phyloP scores from a whole-genome alignment of 805 yeast genomes.

The Kregervanrija delftensis region DNA sequence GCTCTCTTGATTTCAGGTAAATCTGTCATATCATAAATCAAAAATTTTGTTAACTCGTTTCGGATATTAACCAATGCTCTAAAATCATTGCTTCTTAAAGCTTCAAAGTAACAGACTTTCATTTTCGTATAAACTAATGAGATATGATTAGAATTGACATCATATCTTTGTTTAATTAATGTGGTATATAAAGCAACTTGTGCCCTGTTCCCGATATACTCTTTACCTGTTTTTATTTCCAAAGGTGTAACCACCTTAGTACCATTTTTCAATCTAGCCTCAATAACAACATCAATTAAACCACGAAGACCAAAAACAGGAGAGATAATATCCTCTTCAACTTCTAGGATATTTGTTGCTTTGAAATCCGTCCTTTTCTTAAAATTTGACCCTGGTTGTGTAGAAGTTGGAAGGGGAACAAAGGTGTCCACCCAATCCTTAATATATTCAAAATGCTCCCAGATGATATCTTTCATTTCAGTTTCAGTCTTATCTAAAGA shows the following conservation, averaged over 20 bases:
- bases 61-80: conserved; percentile 65
- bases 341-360: conserved; percentile 62
- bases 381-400: conserved; percentile 1
- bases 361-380: conserved; percentile 34
- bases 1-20: conserved; percentile 50
- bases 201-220: conserved; percentile 66
- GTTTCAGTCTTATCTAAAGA: conserved; percentile 46
- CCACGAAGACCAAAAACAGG: conserved; percentile 89
- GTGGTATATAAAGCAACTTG: conserved; percentile 81
- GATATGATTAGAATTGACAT: conserved; percentile 55
- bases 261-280: conserved; percentile 39
- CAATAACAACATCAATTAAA: conserved; percentile 79
- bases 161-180: conserved; percentile 73
- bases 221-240: conserved; percentile 84
- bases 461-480: conserved; percentile 36
- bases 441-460: conserved; percentile 45
- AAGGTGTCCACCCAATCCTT: conserved; percentile 46
- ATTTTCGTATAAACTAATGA: conserved; percentile 70
- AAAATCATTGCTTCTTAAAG: conserved; percentile 48
- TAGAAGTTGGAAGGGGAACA: conserved; percentile 13
- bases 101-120: conserved; percentile 34
- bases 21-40: conserved; percentile 42
- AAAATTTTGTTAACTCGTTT: conserved; percentile 56
- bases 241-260: conserved; percentile 63
- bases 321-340: conserved; percentile 90